Conservation (phyloP, 2,329 filamentous ascomycete genomes). For the Nothophoma quercina region DNA sequence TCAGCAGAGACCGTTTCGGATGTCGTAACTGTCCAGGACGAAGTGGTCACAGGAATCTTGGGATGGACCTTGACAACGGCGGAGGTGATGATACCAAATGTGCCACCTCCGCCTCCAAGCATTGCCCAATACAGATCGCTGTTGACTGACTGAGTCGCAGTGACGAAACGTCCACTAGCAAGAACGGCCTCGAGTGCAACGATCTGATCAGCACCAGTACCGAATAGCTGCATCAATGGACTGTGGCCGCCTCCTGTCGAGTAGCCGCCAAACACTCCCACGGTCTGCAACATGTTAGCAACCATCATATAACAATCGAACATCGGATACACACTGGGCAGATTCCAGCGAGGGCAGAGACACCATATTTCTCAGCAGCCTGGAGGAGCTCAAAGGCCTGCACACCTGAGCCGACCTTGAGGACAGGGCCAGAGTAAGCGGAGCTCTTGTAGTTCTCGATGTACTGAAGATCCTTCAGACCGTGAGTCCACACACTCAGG, state of each 20-base stretch:
- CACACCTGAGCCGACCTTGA: slow-evolving; percentile 44
- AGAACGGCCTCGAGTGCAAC: slow-evolving; percentile 47
- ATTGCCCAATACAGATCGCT: slow-evolving; percentile 49
- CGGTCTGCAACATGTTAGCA: slow-evolving; percentile 40
- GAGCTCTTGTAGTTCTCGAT: slow-evolving; percentile 34
- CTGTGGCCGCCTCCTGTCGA: slow-evolving; percentile 61
- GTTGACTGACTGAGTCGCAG: slow-evolving; percentile 43
- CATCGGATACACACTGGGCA: slow-evolving; percentile 42
- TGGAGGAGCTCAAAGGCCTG: slow-evolving; percentile 41
- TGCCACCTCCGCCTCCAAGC: slow-evolving; percentile 48
- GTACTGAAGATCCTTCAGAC: slow-evolving; percentile 41
- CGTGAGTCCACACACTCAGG: slow-evolving; percentile 42
- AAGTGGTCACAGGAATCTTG: slow-evolving; percentile 39
- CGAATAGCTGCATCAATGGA: slow-evolving; percentile 58
- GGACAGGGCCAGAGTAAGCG: slow-evolving; percentile 37
- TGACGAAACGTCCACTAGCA: slow-evolving; percentile 35
- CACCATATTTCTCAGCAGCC: slow-evolving; percentile 41
- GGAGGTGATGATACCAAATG: slow-evolving; percentile 46
- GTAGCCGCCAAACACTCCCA: slow-evolving; percentile 58
- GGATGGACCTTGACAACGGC: slow-evolving; percentile 44
- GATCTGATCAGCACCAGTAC: slow-evolving; percentile 47
- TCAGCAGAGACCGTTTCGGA: slow-evolving; percentile 38
- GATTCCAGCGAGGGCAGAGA: slow-evolving; percentile 35
- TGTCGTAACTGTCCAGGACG: slow-evolving; percentile 42
- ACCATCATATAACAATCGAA: too few species aligned